phyloP scores from a whole-genome alignment of 805 yeast species.

The Blastobotrys muscicola region DNA sequence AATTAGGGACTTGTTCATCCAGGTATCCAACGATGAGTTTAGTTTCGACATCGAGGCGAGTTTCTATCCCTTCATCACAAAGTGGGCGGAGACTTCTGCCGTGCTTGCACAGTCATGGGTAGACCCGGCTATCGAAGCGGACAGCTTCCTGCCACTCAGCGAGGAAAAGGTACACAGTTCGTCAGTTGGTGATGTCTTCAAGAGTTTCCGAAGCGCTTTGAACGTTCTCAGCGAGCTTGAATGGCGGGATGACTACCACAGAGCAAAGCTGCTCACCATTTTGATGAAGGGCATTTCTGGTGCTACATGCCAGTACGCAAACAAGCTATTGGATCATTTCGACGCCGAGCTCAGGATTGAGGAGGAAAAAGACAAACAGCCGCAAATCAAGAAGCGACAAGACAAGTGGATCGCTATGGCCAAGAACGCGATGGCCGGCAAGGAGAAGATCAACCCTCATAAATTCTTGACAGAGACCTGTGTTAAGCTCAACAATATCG shows the following conservation, averaged over 20 bases:
- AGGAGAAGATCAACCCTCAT: conserved; percentile 37
- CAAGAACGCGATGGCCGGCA: conserved; percentile 29
- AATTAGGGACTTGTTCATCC: conserved; percentile 43
- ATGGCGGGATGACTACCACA: conserved; percentile 60
- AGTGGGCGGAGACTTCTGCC: conserved; percentile 37
- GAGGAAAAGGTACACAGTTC: conserved; percentile 36
- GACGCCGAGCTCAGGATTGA: conserved; percentile 15
- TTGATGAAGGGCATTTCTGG: conserved; percentile 56
- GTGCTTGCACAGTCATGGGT: conserved; percentile 40
- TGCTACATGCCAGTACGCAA: conserved; percentile 35
- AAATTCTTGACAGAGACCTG: conserved; percentile 55
- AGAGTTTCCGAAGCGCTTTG: conserved; percentile 49
- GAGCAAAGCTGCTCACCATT: conserved; percentile 50
- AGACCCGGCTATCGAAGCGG: conserved; percentile 46
- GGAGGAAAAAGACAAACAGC: conserved; percentile 11
- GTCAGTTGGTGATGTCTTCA: conserved; percentile 60
- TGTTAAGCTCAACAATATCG: conserved; percentile 63
- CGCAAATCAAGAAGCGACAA: conserved; percentile 13
- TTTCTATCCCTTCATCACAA: conserved; percentile 39
- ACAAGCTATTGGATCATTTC: conserved; percentile 19
- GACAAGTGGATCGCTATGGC: conserved; percentile 31
- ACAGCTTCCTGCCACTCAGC: conserved; percentile 46
- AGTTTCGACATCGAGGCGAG: conserved; percentile 47
- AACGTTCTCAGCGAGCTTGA: conserved; percentile 46
- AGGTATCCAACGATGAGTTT: conserved; percentile 33